A percentile compares a stretch with the other conserved stretches of the same genome.
Evolutionary conservation across 352 stramenopile genomes (phyloP).

Genomic region (Paralagenidium karlingii): DNA sequence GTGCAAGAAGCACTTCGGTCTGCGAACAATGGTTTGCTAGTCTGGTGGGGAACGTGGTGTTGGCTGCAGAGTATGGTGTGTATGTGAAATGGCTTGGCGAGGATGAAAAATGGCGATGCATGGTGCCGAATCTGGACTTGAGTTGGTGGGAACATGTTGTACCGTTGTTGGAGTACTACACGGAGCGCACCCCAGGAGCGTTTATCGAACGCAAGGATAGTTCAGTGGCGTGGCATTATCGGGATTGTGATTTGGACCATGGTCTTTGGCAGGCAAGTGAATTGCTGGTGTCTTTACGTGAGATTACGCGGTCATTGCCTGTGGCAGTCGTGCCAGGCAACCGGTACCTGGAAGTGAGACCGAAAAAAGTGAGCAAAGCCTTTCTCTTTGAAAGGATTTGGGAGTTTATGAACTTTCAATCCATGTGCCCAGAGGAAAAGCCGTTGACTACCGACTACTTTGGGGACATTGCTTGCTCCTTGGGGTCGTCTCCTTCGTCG

Average conservation of each 20-base stretch:
- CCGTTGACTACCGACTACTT: conserved; percentile 57
- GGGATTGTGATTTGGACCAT: conserved; percentile 79
- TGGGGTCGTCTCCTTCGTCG: conserved; percentile 37
- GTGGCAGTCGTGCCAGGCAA: conserved; percentile 69
- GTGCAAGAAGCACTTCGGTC: conserved; percentile 44
- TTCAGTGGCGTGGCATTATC: conserved; percentile 85
- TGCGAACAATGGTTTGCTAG: conserved; percentile 74
- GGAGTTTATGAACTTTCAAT: conserved; percentile 73
- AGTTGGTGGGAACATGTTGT: conserved; percentile 70
- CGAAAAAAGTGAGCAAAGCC: conserved; percentile 72
- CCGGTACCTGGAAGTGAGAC: conserved; percentile 58
- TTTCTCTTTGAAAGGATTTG: conserved; percentile 71
- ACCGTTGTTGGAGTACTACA: conserved; percentile 72
- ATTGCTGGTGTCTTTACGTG: conserved; percentile 60
- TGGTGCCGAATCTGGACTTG: conserved; percentile 71
- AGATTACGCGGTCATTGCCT: conserved; percentile 56
- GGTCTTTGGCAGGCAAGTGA: conserved; percentile 85
- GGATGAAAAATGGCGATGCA: conserved; percentile 55
- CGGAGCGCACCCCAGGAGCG: conserved; percentile 63
- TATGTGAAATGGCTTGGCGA: conserved; percentile 65
- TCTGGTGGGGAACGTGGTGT: conserved; percentile 41
- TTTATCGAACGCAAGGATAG: conserved; percentile 80
- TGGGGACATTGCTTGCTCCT: conserved; percentile 50
- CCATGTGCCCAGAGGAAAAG: conserved; percentile 51
- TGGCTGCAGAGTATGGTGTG: conserved; percentile 68